Base-by-base conservation (phyloP, 441 rosid genomes). In the Macaranga tanarius region DNA sequence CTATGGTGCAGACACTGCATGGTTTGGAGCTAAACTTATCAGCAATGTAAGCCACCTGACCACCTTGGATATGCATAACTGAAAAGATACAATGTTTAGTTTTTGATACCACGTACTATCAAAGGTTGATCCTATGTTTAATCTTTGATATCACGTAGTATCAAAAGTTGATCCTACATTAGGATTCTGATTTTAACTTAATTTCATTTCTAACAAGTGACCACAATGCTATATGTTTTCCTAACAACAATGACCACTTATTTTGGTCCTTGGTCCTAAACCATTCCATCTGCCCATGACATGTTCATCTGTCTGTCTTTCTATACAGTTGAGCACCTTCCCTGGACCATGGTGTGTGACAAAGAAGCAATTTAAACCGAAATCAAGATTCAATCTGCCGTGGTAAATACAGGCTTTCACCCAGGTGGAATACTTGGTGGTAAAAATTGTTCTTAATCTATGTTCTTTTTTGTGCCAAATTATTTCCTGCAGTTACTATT, bases 21-120 rank as follows among this genome's bases (percentile, higher is more conserved):
- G 99, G 99, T 91, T 84, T 45, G 97, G 99, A 57, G 97, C 92
- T 28, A 95, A 95, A 83, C 87, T 85, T 61, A 79, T 92, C 62
- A 83, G 90, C 86, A 95, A 88, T 50, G 99, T 95, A 86, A 89
- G 91, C 70, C 62, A 58, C 83, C 48, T 48, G 11, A 61, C 71
- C 42, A 11, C 45, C 61, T 20, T 69, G 48, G 19, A 38, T 40
- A 28, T 68, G 55, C 54, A 67, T 34, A 42, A 15, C 28, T 66
- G 15, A 40, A 54, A 31, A 34, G 38, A 34, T 34, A 4, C 38
- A 34, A 5, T 2, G 38, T 34, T 34, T 34, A 34, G 38, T 34
- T 34, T 34, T 34, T 34, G 55, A 28, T 48, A 38, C 62, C 26
- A 13, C 19, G 2, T 69, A 28, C 38, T 31, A 10, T 10, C 28